Evolutionary conservation across 2,329 filamentous ascomycete genomes (phyloP), one percentile per base, ranked within the genome.

Genomic region (Diaporthe nobilis): DNA sequence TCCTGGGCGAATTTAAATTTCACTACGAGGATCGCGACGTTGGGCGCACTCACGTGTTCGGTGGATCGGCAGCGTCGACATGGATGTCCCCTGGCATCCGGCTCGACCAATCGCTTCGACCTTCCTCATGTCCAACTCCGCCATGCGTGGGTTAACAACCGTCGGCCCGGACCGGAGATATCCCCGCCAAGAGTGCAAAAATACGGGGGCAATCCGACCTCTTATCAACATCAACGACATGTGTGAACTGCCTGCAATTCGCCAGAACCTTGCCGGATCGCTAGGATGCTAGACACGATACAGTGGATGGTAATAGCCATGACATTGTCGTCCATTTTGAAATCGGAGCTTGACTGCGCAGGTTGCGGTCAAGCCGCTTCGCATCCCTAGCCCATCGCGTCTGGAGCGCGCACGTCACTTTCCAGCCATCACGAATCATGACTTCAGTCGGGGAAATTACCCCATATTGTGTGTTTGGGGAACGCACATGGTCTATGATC

Each of bases 81-180:
- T 63, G 58, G 71, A 44, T 47, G 20, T 4, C 20, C 71, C 71
- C 71, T 55, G 28, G 53, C 25, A 6, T 3, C 13, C 53, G 25
- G 47, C 44, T 53, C 39, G 31, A 20, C 51, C 47, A 42, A 44
- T 65, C 71, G 71, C 71, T 73, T 73, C 71, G 60, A 73, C 58
- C 71, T 73, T 73, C 71, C 71, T 63, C 42, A 12, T 55, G 34
- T 53, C 53, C 9, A 44, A 37, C 47, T 55, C 71, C 71, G 44
- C 20, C 34, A 28, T 34, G 44, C 57, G 25, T 39, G n/a, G 44
- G 65, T 31, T 53, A 20, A 17, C 7, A 47, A 31, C 49, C n/a
- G 47, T 47, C 71, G 60, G 71, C 61, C 71, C 71, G 71, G 58
- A 31, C 71, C 71, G 71, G 71, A 73, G 58, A 65, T 73, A 73